Base-by-base conservation (phyloP, 352 stramenopile species). In the Phytophthora pini region DNA sequence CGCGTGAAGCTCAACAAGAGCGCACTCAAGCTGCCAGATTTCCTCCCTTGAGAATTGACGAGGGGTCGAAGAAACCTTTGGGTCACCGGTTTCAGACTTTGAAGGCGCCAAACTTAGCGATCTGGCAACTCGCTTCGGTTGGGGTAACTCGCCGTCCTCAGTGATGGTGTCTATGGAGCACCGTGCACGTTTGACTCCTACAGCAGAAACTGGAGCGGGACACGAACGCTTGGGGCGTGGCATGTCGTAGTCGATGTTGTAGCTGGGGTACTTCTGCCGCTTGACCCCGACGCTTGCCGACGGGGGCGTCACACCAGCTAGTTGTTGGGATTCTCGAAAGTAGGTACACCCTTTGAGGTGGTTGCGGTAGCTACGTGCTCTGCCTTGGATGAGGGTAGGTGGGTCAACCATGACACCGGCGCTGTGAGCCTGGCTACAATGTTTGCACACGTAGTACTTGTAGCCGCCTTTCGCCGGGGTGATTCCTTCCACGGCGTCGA, bases 1-100 rank as follows among this genome's bases (percentile, higher is more conserved):
- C 5, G 31, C 31, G 9, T 47, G 32, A 1, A 52, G 11, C 22
- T 61, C 54, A 6, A 61, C 44, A 4, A 61, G 54, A 2, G 54
- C 20, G 9, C 44, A 1, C 24, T 62, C 55, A 32, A 55, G 29
- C 3, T 48, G 39, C 54, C 51, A 56, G 7, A 47, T 53, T 40
- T 47, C 22, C 38, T 58, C 20, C 9, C 7, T 27, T 3, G 51
- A 27, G 11, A 49, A 58, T 11, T 58, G 51, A 1, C 51, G 38
- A 38, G 32, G 36, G 2, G 24, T 31, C 5, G 38, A 5, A 5
- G 48, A 5, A 34, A 13, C 15, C 17, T 11, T 56, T 36, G 49
- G 27, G 24, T 20, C 13, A 29, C 5, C 15, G 8, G 22, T 6
- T 15, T 41, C 0, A 17, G 17, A 17, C 17, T 17, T 17, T 51